Conservation (phyloP, 2,329 filamentous ascomycete genomes). For the Cladosporium sp. region DNA sequence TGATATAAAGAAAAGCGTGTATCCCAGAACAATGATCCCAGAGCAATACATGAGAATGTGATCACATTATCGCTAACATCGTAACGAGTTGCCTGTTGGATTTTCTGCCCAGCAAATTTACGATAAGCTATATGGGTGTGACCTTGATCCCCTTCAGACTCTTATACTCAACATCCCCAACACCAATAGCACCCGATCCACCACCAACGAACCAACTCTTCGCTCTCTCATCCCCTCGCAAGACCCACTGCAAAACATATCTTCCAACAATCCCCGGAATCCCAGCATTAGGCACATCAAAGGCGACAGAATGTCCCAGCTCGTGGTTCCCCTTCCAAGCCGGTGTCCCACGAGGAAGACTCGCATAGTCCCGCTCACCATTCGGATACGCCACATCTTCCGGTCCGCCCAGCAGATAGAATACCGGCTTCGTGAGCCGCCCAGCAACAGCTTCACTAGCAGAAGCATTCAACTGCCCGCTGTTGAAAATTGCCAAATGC, state of each 20-base stretch:
- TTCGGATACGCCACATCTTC: conserved; percentile 3
- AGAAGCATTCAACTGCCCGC: background rate
- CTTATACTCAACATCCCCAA: conserved; percentile 1
- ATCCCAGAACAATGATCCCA: background rate
- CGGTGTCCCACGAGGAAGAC: background rate
- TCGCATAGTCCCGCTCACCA: background rate
- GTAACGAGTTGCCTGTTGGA: too few species aligned
- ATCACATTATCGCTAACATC: background rate
- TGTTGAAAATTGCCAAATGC: conserved; percentile 5
- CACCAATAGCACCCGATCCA: background rate
- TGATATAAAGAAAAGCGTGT: background rate
- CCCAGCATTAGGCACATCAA: background rate
- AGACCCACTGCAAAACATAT: background rate
- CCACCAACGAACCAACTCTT: background rate
- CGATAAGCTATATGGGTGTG: background rate
- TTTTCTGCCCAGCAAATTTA: too few species aligned
- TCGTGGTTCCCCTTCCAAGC: background rate
- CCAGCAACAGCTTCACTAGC: background rate
- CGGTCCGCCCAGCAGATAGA: background rate
- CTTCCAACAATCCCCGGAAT: background rate
- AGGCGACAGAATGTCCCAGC: background rate
- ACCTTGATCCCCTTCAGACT: background rate
- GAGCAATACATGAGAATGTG: background rate
- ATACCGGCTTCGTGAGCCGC: background rate
- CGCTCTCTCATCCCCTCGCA: background rate